These are phyloP conservation scores for Microdochium bolleyi DNA, from an alignment of 2,329 filamentous ascomycete genomes.

Conservation along the genomic window DNA sequence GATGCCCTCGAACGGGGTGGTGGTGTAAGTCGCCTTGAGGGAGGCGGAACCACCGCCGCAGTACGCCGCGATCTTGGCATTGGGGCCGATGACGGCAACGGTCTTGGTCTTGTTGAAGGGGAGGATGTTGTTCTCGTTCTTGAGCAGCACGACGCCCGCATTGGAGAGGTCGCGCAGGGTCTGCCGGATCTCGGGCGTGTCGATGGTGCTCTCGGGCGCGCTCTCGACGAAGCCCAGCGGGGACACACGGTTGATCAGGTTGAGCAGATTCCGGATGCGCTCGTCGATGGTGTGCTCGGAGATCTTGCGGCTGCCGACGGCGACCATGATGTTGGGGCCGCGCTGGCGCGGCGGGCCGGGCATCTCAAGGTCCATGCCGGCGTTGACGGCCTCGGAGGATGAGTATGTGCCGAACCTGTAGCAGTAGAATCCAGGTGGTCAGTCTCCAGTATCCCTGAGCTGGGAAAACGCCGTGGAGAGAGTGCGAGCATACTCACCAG, in stretches of 20 bases:
- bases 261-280: neutral
- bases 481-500: slow-evolving; percentile 13
- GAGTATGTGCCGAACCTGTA: slow-evolving; percentile 19
- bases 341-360: slow-evolving; percentile 16
- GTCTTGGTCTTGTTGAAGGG: slow-evolving; percentile 45
- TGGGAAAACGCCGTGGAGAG: no score
- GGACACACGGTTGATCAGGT: neutral
- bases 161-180: slow-evolving; percentile 56
- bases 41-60: slow-evolving; percentile 61
- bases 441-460: no score
- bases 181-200: slow-evolving; percentile 51
- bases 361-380: slow-evolving; percentile 35
- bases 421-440: no score
- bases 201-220: slow-evolving; percentile 47
- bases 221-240: slow-evolving; percentile 22
- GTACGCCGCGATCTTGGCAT: slow-evolving; percentile 47
- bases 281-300: neutral
- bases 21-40: slow-evolving; percentile 53
- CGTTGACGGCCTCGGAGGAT: slow-evolving; percentile 24
- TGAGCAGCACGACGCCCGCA: slow-evolving; percentile 65
- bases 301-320: neutral
- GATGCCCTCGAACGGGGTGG: slow-evolving; percentile 67
- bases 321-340: neutral
- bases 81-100: slow-evolving; percentile 50
- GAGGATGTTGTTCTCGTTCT: slow-evolving; percentile 58